Evolutionary conservation across 2,329 filamentous ascomycete genomes (phyloP), one percentile per base, ranked within the genome.

Genomic region (Sclerotinia sclerotiorum): DNA sequence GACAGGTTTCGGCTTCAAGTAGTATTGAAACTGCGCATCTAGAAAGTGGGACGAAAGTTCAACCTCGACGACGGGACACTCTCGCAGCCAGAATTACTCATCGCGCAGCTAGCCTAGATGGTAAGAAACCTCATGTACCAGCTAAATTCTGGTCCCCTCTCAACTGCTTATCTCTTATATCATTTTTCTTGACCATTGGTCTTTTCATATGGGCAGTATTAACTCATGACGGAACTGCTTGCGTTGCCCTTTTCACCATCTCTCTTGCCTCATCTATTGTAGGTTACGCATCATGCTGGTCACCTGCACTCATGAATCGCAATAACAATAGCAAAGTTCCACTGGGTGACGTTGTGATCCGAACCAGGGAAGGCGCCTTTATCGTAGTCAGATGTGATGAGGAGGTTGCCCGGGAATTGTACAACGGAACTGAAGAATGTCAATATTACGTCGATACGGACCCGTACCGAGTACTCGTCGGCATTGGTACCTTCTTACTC

Each of bases 361-460:
- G 84, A 39, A 88, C 87, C 0, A 82, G 85, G 7, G 83, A 85
- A 72, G 86, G 86, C 1, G 86, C 84, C 1, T 88, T 89, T 71
- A 75, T 89, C 2, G 78, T 88, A 8, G 79, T 89, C 21, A 79
- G 80, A 57, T 88, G 87, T 73, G 81, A 82, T 6, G 86, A 89
- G 75, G 83, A 87, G 44, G 83, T 89, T 2, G 84, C 86, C 1
- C 81, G 87, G n/a, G 87, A 89, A 74, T 80, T 89, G 0, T 89
- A 88, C 76, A 83, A 82, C 0, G 85, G 85, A 21, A 87, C 84
- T 0, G 86, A 88, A 72, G 83, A 85, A 73, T 89, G 87, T 76
- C 74, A 82, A 39, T 89, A 88, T 72, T 79, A 81, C 32, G 82
- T 88, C 54, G 77, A 80, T 77, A 39, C 69, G 3, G 63, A 78